Percentiles rank a stretch among this genome's conserved stretches.
These are phyloP conservation scores for Gentiana dahurica DNA, from an alignment of 257 asterid genomes.

Conservation along the genomic window DNA sequence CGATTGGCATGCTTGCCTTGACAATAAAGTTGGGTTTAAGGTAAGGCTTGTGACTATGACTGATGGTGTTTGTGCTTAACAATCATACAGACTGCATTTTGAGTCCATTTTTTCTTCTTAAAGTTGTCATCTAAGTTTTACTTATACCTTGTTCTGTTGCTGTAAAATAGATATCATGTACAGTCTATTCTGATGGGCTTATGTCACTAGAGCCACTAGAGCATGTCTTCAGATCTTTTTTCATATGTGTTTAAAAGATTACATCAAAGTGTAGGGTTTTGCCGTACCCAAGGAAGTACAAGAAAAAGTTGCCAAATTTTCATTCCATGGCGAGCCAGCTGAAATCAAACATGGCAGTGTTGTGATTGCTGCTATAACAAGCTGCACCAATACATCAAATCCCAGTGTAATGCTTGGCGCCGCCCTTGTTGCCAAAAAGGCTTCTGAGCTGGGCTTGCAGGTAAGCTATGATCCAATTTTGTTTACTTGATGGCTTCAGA, in stretches of 20 bases:
- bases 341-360: conserved; percentile 96
- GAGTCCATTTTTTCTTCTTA: too few species aligned
- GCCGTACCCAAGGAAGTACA: conserved; percentile 86
- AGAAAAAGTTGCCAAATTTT: conserved; percentile 63
- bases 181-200: too few species aligned
- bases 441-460: conserved; percentile 79
- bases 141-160: too few species aligned
- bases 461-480: conserved; percentile 21
- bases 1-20: conserved; percentile 94
- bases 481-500: conserved; percentile 2
- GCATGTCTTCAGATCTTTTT: too few species aligned
- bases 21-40: conserved; percentile 90
- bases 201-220: too few species aligned
- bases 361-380: conserved; percentile 93
- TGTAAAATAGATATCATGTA: too few species aligned
- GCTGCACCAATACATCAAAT: conserved; percentile 96
- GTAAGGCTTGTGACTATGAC: conserved; percentile 21
- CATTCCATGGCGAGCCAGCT: conserved; percentile 79
- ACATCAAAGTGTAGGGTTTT: conserved; percentile 46
- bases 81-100: too few species aligned
- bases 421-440: conserved; percentile 86
- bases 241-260: too few species aligned
- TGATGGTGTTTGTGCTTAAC: too few species aligned
- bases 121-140: too few species aligned
- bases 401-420: conserved; percentile 99